Conservation (phyloP, 1,139 yeast genomes). For the Hanseniaspora uvarum region DNA sequence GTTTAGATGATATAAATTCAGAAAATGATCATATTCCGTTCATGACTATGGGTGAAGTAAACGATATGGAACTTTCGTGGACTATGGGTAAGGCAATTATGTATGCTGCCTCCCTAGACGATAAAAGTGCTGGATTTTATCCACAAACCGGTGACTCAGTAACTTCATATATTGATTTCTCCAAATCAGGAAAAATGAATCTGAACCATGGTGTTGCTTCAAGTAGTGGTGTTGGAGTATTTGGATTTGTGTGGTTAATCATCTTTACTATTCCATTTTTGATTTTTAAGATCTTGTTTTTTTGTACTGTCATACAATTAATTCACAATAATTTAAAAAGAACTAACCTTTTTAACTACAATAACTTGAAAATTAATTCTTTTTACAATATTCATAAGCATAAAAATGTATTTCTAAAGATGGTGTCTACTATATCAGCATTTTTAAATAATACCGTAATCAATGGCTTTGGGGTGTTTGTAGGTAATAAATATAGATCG, state of each 20-base stretch:
- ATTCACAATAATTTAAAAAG: constrained; percentile 11
- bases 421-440: neutral
- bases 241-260: constrained; percentile 1
- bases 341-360: neutral
- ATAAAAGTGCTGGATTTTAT: constrained; percentile 8
- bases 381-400: neutral
- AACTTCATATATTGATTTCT: constrained; percentile 1
- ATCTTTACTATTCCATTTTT: neutral
- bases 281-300: neutral
- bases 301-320: neutral
- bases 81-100: constrained; percentile 52
- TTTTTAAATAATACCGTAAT: neutral
- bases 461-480: neutral
- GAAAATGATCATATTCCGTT: constrained; percentile 43
- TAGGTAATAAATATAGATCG: neutral
- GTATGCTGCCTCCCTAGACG: constrained; percentile 45
- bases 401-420: neutral
- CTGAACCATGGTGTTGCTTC: neutral
- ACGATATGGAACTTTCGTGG: constrained; percentile 58
- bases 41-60: constrained; percentile 49
- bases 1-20: constrained; percentile 32
- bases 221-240: neutral
- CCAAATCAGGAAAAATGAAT: neutral
- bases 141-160: constrained; percentile 1
- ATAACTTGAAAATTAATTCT: neutral